Evolutionary conservation across 257 asterid genomes (phyloP).

Genomic region (Parsonsia alboflavescens): DNA sequence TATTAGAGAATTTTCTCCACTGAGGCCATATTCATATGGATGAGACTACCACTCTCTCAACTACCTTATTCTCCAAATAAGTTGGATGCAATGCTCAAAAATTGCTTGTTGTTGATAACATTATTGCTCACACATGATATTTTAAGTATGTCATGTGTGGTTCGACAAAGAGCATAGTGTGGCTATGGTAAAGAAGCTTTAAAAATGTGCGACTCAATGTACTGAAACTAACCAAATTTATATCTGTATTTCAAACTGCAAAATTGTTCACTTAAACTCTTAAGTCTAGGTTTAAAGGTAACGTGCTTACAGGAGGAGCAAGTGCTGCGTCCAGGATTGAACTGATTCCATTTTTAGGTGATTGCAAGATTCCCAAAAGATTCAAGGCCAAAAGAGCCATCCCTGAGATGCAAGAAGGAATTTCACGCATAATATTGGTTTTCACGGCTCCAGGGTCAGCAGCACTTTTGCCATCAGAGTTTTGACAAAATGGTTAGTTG

Average conservation of each 20-base stretch:
- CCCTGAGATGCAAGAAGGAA: constrained; percentile 47
- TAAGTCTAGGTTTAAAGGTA: not conserved
- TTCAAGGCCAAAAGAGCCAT: constrained; percentile 43
- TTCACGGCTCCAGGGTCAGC: constrained; percentile 88
- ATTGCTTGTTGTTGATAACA: not conserved
- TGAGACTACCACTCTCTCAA: not conserved
- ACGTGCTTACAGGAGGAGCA: constrained; percentile 66
- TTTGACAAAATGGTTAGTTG: constrained; percentile 3
- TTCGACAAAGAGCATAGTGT: not conserved
- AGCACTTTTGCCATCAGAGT: constrained; percentile 38
- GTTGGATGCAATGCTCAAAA: not conserved
- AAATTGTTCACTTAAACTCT: not conserved
- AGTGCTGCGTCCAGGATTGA: constrained; percentile 78
- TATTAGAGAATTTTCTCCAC: not conserved
- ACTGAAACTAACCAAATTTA: not conserved
- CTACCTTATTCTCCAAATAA: not conserved
- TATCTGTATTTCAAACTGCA: too few species aligned
- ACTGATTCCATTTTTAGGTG: constrained; percentile 53
- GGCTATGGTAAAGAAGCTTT: not conserved
- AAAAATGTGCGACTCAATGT: not conserved
- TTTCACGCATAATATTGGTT: constrained; percentile 82
- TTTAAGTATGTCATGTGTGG: not conserved
- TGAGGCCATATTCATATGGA: too few species aligned
- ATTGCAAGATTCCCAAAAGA: constrained; percentile 62
- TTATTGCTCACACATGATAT: not conserved